A percentile compares a stretch with the other conserved stretches of the same genome.
These are phyloP conservation scores for Crithidia acanthocephali DNA, from an alignment of 208 protist species.

Conservation along the genomic window DNA sequence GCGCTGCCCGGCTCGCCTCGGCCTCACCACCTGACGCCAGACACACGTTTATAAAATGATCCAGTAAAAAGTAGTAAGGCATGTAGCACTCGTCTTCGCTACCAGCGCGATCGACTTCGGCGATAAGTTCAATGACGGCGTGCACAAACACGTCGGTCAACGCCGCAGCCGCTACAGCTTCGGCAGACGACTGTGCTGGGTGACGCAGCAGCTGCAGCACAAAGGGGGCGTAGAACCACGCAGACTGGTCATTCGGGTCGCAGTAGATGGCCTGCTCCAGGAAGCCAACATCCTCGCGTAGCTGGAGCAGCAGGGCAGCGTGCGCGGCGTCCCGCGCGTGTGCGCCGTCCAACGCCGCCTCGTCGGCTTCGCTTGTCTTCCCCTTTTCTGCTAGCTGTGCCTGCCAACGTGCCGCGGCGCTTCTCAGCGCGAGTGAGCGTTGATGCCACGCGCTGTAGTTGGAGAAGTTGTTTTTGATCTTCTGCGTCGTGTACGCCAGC, in stretches of 20 bases:
- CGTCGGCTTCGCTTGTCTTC: not conserved
- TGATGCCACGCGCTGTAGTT: conserved; percentile 99
- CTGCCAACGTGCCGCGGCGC: conserved; percentile 36
- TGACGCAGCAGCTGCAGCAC: conserved; percentile 35
- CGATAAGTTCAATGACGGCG: conserved; percentile 51
- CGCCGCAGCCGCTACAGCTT: conserved; percentile 16
- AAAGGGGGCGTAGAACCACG: conserved; percentile 87
- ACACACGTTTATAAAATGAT: conserved; percentile 30
- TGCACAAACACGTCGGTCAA: conserved; percentile 43
- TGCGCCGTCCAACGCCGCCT: not conserved
- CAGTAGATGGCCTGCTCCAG: conserved; percentile 83
- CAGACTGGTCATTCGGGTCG: conserved; percentile 88
- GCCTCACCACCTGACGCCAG: not conserved
- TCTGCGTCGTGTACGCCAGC: conserved; percentile 78
- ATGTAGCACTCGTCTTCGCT: conserved; percentile 54
- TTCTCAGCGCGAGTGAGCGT: conserved; percentile 62
- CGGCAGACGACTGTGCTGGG: not conserved
- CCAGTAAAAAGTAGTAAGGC: conserved; percentile 62
- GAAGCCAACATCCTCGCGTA: conserved; percentile 64
- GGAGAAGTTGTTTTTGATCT: conserved; percentile 96
- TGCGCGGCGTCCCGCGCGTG: not conserved
- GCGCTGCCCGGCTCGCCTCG: not conserved
- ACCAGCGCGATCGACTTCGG: conserved; percentile 47
- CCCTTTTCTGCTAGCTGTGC: not conserved
- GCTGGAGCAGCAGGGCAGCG: conserved; percentile 6